Conservation (phyloP, 768 basidiomycete species). For the Suillus subaureus region DNA sequence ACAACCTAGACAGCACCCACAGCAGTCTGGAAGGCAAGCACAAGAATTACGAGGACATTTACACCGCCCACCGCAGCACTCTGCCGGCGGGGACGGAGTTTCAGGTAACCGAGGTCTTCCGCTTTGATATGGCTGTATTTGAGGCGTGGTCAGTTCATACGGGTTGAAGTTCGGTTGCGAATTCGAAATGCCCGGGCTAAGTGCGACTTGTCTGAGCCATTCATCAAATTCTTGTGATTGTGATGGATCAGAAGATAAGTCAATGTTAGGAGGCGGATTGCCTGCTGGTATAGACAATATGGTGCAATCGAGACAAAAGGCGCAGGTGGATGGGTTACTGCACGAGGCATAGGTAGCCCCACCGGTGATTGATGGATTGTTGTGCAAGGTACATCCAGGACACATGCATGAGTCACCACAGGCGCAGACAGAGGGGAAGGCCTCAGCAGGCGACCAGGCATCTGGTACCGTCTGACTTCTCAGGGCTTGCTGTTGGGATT, state of each 20-base stretch:
- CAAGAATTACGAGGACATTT: slow-evolving; percentile 35
- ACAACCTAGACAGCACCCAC: slow-evolving; percentile 34
- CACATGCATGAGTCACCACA: slow-evolving; percentile 68
- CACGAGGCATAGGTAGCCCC: slow-evolving; percentile 42
- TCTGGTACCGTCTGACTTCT: slow-evolving; percentile 28
- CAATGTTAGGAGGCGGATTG: slow-evolving; percentile 42
- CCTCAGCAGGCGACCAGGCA: slow-evolving; percentile 24
- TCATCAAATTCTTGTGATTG: slow-evolving; percentile 57
- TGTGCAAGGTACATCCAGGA: slow-evolving; percentile 65
- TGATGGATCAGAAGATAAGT: slow-evolving; percentile 44
- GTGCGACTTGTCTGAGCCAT: slow-evolving; percentile 57
- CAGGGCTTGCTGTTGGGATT: slow-evolving; percentile 30
- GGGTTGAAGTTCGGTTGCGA: slow-evolving; percentile 28
- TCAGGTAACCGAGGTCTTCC: slow-evolving; percentile 18
- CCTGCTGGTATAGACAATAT: slow-evolving; percentile 52
- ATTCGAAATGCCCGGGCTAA: slow-evolving; percentile 15
- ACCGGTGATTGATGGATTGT: slow-evolving; percentile 37
- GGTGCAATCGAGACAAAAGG: slow-evolving; percentile 65
- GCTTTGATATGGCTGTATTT: slow-evolving; percentile 12
- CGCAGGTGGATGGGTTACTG: slow-evolving; percentile 39
- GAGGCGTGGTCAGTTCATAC: slow-evolving; percentile 29
- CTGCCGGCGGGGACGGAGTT: slow-evolving; percentile 21
- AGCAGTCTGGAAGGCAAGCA: slow-evolving; percentile 34
- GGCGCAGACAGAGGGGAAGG: slow-evolving; percentile 54
- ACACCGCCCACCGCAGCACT: slow-evolving; percentile 37